Percentiles rank a stretch among this genome's conserved stretches.
Evolutionary conservation across 208 protist genomes (phyloP).

Genomic region (Herpetomonas tarakana): DNA sequence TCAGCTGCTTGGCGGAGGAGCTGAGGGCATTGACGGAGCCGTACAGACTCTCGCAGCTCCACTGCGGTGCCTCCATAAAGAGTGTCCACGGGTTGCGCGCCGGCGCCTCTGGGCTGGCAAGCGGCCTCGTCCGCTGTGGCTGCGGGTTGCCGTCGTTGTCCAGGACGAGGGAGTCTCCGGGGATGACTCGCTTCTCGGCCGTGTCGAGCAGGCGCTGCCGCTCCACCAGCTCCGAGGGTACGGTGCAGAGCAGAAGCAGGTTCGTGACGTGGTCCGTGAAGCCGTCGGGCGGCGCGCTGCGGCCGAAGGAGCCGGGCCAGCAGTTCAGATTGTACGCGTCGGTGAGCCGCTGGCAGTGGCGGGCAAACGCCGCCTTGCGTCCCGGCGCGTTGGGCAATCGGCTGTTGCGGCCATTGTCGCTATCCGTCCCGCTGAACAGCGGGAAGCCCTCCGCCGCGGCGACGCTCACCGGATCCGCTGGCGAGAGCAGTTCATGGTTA

Average conservation of each 20-base stretch:
- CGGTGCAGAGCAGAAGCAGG: constrained; percentile 14
- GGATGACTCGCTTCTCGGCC: neutral
- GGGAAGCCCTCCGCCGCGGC: neutral
- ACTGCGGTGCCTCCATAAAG: constrained; percentile 41
- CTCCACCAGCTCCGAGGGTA: constrained; percentile 14
- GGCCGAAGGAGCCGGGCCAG: constrained; percentile 21
- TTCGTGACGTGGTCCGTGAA: constrained; percentile 32
- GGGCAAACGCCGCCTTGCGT: constrained; percentile 8
- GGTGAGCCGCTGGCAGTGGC: constrained; percentile 16
- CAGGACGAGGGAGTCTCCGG: too few relatives aligned
- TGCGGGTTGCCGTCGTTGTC: neutral
- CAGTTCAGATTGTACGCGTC: constrained; percentile 30
- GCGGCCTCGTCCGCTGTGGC: neutral
- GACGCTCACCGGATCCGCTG: too few relatives aligned
- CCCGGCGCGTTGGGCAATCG: constrained; percentile 2
- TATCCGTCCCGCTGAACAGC: neutral
- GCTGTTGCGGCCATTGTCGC: neutral
- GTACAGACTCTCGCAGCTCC: constrained; percentile 24
- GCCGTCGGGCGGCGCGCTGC: constrained; percentile 7
- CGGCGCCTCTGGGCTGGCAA: neutral
- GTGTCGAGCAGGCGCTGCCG: constrained; percentile 4
- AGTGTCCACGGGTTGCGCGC: constrained; percentile 19
- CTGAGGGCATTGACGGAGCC: neutral
- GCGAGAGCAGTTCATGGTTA: too few relatives aligned
- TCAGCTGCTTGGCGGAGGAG: constrained; percentile 10